Conservation (phyloP, 2,329 filamentous ascomycete genomes). For the Aulographum hederae region DNA sequence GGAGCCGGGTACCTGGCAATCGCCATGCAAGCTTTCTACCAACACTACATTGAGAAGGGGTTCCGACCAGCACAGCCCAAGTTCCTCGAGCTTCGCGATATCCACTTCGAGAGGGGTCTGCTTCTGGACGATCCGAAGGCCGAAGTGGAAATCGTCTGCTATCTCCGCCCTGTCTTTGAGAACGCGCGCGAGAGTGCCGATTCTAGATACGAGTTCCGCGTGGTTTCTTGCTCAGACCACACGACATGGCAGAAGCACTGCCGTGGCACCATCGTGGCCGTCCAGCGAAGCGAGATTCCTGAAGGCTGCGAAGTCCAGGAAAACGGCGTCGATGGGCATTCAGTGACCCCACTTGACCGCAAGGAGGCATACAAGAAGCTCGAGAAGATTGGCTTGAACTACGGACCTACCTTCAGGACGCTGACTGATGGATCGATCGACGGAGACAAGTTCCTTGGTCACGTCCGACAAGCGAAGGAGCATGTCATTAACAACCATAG, state of each 20-base stretch:
- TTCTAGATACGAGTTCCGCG: too few species aligned
- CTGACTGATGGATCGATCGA: neutral
- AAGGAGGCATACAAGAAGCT: neutral
- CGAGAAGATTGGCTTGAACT: neutral
- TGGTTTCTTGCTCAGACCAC: too few species aligned
- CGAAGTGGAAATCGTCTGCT: conserved; percentile 8
- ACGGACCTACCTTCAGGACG: neutral
- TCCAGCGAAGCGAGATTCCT: too few species aligned
- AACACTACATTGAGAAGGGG: neutral
- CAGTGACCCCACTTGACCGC: too few species aligned
- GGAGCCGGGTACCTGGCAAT: conserved; percentile 9
- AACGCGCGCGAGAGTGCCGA: too few species aligned
- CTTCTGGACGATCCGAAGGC: conserved; percentile 7
- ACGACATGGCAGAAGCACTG: too few species aligned
- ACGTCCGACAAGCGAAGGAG: neutral
- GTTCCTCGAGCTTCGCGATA: conserved; percentile 4
- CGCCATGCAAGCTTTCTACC: conserved; percentile 12
- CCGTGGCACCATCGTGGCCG: too few species aligned
- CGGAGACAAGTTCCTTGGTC: neutral
- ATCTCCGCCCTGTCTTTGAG: too few species aligned
- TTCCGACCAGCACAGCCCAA: conserved; percentile 1
- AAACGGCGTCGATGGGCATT: too few species aligned
- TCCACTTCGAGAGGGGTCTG: conserved; percentile 8
- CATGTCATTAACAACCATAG: neutral
- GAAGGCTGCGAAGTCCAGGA: too few species aligned